Conservation (phyloP, 1,284 basidiomycete species). For the Rhizoctonia solani region DNA sequence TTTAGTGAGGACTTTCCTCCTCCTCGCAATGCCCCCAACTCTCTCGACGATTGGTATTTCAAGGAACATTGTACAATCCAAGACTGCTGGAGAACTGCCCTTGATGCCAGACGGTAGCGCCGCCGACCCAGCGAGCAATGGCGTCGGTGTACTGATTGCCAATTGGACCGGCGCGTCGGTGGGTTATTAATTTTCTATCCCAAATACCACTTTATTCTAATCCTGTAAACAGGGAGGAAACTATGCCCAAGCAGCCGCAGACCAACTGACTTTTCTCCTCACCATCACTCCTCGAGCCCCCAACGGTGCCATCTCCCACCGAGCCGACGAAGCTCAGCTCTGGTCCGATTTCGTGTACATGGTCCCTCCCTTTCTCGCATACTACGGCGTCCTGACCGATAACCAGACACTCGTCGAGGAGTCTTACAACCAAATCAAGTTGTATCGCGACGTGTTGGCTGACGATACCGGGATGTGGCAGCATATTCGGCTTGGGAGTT, state of each 20-base stretch:
- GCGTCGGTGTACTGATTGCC: constrained; percentile 7
- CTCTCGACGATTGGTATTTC: constrained; percentile 35
- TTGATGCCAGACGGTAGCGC: constrained; percentile 37
- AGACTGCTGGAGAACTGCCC: not conserved
- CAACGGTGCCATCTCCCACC: constrained; percentile 60
- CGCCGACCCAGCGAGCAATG: constrained; percentile 36
- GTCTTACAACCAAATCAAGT: constrained; percentile 54
- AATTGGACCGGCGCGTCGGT: constrained; percentile 24
- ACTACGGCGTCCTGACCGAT: constrained; percentile 53
- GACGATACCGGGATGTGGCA: constrained; percentile 49
- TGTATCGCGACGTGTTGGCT: constrained; percentile 53
- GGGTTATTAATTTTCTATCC: constrained; percentile 9
- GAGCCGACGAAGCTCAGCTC: constrained; percentile 46
- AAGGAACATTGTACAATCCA: constrained; percentile 21
- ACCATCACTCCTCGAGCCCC: constrained; percentile 50
- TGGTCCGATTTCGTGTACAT: constrained; percentile 65
- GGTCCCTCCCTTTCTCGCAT: constrained; percentile 62
- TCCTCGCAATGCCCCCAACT: constrained; percentile 17
- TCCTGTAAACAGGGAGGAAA: constrained; percentile 15
- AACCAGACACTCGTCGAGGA: constrained; percentile 52
- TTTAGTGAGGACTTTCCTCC: constrained; percentile 36
- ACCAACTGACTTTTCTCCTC: constrained; percentile 46
- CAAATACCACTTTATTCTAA: constrained; percentile 9
- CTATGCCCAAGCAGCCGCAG: constrained; percentile 36
- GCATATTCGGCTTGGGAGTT: constrained; percentile 50